Evolutionary conservation across 1,284 basidiomycete species (phyloP).

Genomic region (Ustilago tritici): DNA sequence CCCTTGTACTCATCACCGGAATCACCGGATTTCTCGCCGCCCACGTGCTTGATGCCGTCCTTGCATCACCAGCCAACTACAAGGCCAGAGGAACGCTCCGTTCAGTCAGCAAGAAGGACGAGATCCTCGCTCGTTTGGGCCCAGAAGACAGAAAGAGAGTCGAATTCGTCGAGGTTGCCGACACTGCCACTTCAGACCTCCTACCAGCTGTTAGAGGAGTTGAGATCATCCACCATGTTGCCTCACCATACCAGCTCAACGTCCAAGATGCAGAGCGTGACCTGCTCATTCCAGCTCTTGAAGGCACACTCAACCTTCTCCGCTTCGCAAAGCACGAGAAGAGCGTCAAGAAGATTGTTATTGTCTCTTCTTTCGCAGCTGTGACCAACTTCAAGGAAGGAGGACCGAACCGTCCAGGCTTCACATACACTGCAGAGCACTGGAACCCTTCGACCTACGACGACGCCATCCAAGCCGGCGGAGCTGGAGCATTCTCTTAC

Average conservation of each 20-base stretch:
- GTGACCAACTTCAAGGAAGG: constrained; percentile 58
- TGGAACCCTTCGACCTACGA: constrained; percentile 61
- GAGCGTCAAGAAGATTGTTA: constrained; percentile 61
- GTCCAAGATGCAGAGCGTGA: constrained; percentile 67
- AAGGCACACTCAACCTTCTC: constrained; percentile 68
- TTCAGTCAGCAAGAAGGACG: constrained; percentile 54
- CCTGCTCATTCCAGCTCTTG: constrained; percentile 68
- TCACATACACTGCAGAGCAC: constrained; percentile 54
- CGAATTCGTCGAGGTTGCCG: constrained; percentile 64
- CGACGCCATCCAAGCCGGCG: constrained; percentile 53
- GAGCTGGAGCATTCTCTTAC: constrained; percentile 61
- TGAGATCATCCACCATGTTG: constrained; percentile 47
- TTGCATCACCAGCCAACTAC: constrained; percentile 54
- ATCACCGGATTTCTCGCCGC: constrained; percentile 62
- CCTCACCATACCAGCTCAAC: constrained; percentile 63
- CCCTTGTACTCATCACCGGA: constrained; percentile 60
- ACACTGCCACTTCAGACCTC: constrained; percentile 67
- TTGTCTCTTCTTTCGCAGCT: constrained; percentile 66
- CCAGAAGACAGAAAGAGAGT: constrained; percentile 46
- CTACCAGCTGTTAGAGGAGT: constrained; percentile 64
- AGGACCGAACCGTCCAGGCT: constrained; percentile 60
- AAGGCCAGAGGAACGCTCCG: constrained; percentile 62
- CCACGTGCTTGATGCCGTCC: constrained; percentile 58
- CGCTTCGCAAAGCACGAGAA: constrained; percentile 58
- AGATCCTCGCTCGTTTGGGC: constrained; percentile 46